These are phyloP conservation scores for Penicillium argentinense DNA, from an alignment of 495 filamentous ascomycete genomes.

Conservation along the genomic window DNA sequence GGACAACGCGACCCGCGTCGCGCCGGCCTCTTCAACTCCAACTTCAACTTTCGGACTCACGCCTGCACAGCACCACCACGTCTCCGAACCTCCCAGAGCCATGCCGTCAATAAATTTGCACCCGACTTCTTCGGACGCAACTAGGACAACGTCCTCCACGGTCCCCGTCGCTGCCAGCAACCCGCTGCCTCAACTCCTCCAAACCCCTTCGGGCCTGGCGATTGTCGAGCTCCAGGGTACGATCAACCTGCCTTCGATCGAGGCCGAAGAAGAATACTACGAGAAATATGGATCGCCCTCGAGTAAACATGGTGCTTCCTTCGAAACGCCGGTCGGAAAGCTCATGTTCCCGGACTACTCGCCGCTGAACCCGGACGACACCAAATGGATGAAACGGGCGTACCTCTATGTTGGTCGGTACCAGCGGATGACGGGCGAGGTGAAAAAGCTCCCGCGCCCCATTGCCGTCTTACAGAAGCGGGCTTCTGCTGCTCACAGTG, in stretches of 20 bases:
- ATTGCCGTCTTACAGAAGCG: constrained; percentile 65
- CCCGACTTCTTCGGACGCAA: constrained; percentile 12
- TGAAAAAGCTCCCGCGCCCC: constrained; percentile 77
- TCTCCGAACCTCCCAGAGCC: no score
- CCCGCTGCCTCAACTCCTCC: constrained; percentile 79
- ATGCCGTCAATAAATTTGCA: constrained; percentile 50
- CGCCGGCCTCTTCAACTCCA: constrained; percentile 7
- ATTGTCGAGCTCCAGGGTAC: constrained; percentile 88
- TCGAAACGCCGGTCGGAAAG: constrained; percentile 63
- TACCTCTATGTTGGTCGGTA: constrained; percentile 87
- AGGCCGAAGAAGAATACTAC: constrained; percentile 17
- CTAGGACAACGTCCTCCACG: constrained; percentile 4
- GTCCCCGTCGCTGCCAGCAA: constrained; percentile 36
- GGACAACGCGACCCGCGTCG: constrained; percentile 21
- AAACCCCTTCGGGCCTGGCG: constrained; percentile 73
- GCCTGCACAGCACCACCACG: no score
- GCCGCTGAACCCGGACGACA: constrained; percentile 45
- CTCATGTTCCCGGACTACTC: constrained; percentile 79
- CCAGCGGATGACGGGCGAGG: constrained; percentile 86
- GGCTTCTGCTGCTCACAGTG: constrained; percentile 9
- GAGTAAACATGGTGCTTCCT: constrained; percentile 18
- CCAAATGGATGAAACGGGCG: constrained; percentile 82
- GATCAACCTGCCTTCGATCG: constrained; percentile 58
- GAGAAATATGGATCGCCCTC: neutral
- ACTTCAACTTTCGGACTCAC: no score